These are phyloP conservation scores for Gnetum montanum DNA, from an alignment of 75 land plant species.

Conservation along the genomic window DNA sequence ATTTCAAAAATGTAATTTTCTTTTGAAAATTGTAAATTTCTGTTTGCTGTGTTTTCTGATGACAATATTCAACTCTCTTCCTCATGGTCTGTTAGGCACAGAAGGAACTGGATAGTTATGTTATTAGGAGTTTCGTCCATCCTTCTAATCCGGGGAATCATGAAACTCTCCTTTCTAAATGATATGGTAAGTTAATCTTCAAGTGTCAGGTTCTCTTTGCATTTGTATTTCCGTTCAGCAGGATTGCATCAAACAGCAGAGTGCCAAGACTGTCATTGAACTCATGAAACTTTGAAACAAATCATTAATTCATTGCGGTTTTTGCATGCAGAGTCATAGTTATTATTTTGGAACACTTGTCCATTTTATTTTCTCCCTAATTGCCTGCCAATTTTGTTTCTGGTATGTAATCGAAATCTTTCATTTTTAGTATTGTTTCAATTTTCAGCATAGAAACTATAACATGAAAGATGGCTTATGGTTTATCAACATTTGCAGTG, in stretches of 20 bases:
- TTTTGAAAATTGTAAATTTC: too few relatives aligned
- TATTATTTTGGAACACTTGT: not conserved
- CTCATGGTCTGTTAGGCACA: too few relatives aligned
- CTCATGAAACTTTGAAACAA: too few relatives aligned
- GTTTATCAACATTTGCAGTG: not conserved
- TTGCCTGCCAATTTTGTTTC: not conserved
- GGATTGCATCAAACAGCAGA: not conserved
- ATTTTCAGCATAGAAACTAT: not conserved
- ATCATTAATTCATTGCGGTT: not conserved
- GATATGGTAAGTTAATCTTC: not conserved
- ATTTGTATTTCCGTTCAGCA: not conserved
- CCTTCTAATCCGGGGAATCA: not conserved
- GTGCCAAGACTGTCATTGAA: too few relatives aligned
- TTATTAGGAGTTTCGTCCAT: not conserved
- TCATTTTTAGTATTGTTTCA: not conserved
- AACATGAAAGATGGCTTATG: not conserved
- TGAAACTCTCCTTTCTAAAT: not conserved
- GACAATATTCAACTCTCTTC: too few relatives aligned
- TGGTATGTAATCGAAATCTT: not conserved
- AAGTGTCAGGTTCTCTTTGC: not conserved
- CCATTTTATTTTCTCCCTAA: not conserved
- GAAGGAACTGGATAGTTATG: too few relatives aligned
- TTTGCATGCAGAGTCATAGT: not conserved
- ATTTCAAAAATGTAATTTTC: too few relatives aligned
- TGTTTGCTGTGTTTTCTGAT: too few relatives aligned